Evolutionary conservation across 2,329 filamentous ascomycete genomes (phyloP), one percentile per base, ranked within the genome.

Genomic region (Colletotrichum lupini): DNA sequence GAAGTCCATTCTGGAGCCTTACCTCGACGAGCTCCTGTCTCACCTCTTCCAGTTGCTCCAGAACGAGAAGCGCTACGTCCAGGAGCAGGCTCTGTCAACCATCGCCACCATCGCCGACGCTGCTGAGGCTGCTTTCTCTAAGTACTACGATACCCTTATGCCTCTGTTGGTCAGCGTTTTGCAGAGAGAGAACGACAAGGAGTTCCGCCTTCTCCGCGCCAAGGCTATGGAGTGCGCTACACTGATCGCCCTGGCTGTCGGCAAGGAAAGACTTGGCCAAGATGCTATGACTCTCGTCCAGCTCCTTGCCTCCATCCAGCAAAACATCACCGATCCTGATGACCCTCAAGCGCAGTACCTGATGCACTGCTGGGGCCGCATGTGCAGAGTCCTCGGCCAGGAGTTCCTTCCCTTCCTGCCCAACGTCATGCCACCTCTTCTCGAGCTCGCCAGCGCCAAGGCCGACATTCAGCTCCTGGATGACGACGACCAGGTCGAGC

Each of bases 221-320:
- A 99, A 99, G 87, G 97, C 97, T 3, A 99, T 99, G 97, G 97
- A 99, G 84, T 99, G 97, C 80, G 96, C 97, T 22, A 99, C 97
- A 8, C 87, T 99, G 56, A 99, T 99, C 79, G 95, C 97, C 37
- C 87, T 99, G 67, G 97, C 97, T 35, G 97, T 99, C 74, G 97
- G 97, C 65, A 97, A 97, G 83, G 94, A 97, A 78, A 93, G 94
- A 75, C 95, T 99, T 83, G 95, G 94, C 11, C 88, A 90, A 76
- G 96, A 99, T 83, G 95, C 96, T 4, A 88, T 97, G 84, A 93
- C 92, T 55, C 87, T 99, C 53, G 96, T 98, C 24, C 92, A 97
- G 78, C 89, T 98, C 26, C 88, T 99, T 65, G 95, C 94, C 65
- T 91, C 90, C 75, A 97, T 98, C 69, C 97, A 99, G 82, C 88